Conservation (phyloP, 352 stramenopile genomes). For the Phytophthora pistaciae region DNA sequence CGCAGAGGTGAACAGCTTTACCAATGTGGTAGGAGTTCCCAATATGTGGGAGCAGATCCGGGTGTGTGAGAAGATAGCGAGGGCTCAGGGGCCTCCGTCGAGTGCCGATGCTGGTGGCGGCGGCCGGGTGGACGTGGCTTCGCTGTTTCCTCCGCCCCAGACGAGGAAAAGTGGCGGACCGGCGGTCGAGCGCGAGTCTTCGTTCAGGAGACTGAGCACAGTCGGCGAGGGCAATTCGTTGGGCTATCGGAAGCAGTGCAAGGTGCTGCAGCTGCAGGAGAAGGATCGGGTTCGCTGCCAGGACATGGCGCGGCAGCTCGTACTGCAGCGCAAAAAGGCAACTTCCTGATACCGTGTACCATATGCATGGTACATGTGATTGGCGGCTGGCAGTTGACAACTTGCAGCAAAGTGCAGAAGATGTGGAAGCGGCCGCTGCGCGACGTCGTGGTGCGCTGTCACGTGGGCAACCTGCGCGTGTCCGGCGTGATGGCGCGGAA, state of each 20-base stretch:
- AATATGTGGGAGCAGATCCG: conserved; percentile 52
- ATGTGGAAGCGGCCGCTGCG: conserved; percentile 69
- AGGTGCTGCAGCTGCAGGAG: conserved; percentile 71
- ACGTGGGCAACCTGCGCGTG: conserved; percentile 87
- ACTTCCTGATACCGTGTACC: conserved; percentile 32
- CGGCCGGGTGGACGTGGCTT: conserved; percentile 27
- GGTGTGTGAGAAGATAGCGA: conserved; percentile 30
- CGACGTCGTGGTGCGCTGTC: conserved; percentile 75
- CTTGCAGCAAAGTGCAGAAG: neutral
- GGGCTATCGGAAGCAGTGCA: conserved; percentile 50
- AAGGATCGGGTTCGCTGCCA: conserved; percentile 67
- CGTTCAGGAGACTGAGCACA: conserved; percentile 12
- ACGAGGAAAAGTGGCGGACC: conserved; percentile 17
- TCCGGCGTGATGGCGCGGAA: conserved; percentile 75
- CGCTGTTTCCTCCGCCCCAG: conserved; percentile 30
- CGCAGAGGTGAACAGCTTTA: conserved; percentile 20
- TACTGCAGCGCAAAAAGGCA: conserved; percentile 64
- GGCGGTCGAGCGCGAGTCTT: conserved; percentile 15
- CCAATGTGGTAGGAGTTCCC: conserved; percentile 36
- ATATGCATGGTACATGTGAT: conserved; percentile 1
- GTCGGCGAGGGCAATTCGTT: conserved; percentile 22
- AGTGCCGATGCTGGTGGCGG: conserved; percentile 15
- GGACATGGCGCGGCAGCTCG: conserved; percentile 49
- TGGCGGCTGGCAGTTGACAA: conserved; percentile 13
- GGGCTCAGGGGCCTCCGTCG: conserved; percentile 15